Base-by-base conservation (phyloP, 352 stramenopile species). In the Globisporangium alternatum region DNA sequence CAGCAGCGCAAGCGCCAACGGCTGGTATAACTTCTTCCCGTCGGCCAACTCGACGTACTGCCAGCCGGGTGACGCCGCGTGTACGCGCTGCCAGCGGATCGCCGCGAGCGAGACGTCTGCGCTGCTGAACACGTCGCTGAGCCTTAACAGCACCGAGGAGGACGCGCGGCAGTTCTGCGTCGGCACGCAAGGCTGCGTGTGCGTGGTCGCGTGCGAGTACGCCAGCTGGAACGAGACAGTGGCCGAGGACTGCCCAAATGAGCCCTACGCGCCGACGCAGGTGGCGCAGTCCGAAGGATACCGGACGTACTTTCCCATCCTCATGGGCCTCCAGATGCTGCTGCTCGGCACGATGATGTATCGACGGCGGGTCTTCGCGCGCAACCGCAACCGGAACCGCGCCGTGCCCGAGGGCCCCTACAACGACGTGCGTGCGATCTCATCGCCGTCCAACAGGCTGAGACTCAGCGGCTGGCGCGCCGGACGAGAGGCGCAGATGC, bases 391-490 rank as follows among this genome's bases (percentile, higher is more conserved):
- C 5, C 68, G 65, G 1, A 51, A 57, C 19, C 56, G 55, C 22
- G 33, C 65, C 0, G 69, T 54, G 12, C 37, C 55, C 0, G 69
- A 82, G 57, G 83, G 81, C 10, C 80, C 81, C 43, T 93, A 93
- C 72, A 91, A 92, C 60, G 88, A 92, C 33, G 78, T 86, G 21
- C 66, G 78, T 43, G 80, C 80, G 6, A 90, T 90, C 64, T 64
- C 76, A n/a, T 89, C 78, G 13, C 81, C 83, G 9, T 89, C 80
- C 5, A 89, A 91, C 45, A 69, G 80, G 0, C 70, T 93, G 12
- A 58, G 84, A 15, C 77, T 93, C 15, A 88, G 80, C 6, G 83
- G 81, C 0, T 93, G 83, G 83, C 63, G 62, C 4, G 70, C 71
- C 3, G 78, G 83, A 60, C 81, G 90, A 53, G 67, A 72, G 30